Evolutionary conservation across 2,329 filamentous ascomycete species (phyloP).

Genomic region (Colletotrichum kahawae): DNA sequence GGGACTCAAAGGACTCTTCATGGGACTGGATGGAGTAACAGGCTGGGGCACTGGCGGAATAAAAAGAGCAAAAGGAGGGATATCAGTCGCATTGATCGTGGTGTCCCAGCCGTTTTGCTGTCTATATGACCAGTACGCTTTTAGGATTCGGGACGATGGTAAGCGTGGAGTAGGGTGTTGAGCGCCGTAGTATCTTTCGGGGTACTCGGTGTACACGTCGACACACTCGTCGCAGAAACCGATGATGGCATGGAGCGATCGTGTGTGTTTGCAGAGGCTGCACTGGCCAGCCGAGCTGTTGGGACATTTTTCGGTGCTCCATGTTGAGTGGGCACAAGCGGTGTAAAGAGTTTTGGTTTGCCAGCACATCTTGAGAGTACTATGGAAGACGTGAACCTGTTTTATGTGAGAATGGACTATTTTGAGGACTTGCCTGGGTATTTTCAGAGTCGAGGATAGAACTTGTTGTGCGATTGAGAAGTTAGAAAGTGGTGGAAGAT

Average conservation of each 20-base stretch:
- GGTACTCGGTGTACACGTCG: not conserved
- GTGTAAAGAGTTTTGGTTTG: not conserved
- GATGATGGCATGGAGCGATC: not conserved
- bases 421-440: not conserved
- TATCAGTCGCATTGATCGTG: not conserved
- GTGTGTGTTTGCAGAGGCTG: not conserved
- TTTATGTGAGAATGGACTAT: not conserved
- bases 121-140: not conserved
- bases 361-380: not conserved
- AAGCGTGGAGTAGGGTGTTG: not conserved
- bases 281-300: not conserved
- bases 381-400: not conserved
- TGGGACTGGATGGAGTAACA: not conserved
- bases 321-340: not conserved
- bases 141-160: not conserved
- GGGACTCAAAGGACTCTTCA: not conserved
- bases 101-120: not conserved
- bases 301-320: not conserved
- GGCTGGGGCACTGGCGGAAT: not conserved
- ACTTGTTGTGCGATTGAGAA: not conserved
- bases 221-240: conserved; percentile 9
- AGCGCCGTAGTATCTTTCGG: not conserved
- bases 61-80: not conserved
- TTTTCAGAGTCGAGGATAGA: not conserved
- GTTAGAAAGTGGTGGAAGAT: not conserved